Evolutionary conservation across 2,329 filamentous ascomycete genomes (phyloP).

Genomic region (Fusarium xyrophilum): DNA sequence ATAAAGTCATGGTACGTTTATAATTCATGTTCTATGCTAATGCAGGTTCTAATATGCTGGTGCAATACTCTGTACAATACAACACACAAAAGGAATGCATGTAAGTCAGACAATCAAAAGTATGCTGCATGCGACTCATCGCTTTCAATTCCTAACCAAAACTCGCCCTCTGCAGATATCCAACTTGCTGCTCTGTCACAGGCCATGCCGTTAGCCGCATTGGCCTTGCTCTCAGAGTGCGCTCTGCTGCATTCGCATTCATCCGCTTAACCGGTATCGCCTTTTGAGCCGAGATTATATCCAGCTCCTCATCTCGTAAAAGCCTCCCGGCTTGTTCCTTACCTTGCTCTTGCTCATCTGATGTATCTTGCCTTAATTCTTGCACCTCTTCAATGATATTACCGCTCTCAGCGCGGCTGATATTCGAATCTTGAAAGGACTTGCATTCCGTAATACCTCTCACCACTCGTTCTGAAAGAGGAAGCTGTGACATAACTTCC

Average conservation of each 20-base stretch:
- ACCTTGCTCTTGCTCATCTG: not conserved
- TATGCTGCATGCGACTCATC: conserved; percentile 27
- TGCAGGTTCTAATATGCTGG: not conserved
- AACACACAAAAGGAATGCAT: conserved; percentile 1
- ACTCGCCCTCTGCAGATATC: conserved; percentile 23
- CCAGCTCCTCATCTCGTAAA: conserved; percentile 1
- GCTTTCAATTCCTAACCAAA: conserved; percentile 8
- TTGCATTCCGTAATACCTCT: conserved; percentile 18
- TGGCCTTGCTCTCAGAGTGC: conserved; percentile 12
- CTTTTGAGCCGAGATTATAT: not conserved
- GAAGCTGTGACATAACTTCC: conserved; percentile 9
- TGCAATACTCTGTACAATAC: not conserved
- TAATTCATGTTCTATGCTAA: conserved; percentile 10
- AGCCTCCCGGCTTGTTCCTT: not conserved
- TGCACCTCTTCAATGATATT: not conserved
- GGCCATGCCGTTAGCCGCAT: conserved; percentile 30
- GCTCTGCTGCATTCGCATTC: conserved; percentile 1
- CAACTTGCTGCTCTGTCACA: conserved; percentile 20
- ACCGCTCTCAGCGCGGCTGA: not conserved
- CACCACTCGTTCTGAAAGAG: conserved; percentile 1
- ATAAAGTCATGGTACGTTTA: conserved; percentile 2
- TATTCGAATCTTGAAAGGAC: conserved; percentile 4
- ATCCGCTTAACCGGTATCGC: conserved; percentile 13
- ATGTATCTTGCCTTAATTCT: not conserved
- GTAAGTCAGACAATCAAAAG: not conserved